Conservation (phyloP, 2,329 filamentous ascomycete genomes). For the Biscogniauxia sp. region DNA sequence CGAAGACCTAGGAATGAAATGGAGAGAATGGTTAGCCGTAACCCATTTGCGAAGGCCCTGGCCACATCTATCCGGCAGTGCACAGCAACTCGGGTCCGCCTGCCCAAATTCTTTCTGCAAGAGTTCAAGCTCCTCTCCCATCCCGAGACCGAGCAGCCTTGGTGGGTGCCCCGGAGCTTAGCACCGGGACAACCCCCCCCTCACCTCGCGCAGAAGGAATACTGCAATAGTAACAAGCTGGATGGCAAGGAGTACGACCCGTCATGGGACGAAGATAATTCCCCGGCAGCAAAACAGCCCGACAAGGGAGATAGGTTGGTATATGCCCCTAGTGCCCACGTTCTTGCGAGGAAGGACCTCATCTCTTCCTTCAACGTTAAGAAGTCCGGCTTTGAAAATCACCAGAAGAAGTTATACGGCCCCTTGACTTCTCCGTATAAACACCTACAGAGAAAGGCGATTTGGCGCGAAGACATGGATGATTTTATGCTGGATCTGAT, state of each 20-base stretch:
- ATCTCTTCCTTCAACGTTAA: constrained; percentile 23
- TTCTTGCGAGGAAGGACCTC: constrained; percentile 34
- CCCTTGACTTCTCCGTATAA: constrained; percentile 14
- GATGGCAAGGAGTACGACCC: constrained; percentile 13
- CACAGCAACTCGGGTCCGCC: constrained; percentile 40
- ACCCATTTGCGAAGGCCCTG: constrained; percentile 52
- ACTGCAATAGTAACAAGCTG: constrained; percentile 11
- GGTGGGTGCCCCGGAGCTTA: constrained; percentile 53
- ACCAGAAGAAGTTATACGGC: constrained; percentile 11
- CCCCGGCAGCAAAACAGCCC: constrained; percentile 6
- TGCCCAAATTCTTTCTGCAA: constrained; percentile 66
- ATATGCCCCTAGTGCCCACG: constrained; percentile 29
- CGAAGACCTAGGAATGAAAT: constrained; percentile 32
- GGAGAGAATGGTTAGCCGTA: constrained; percentile 43
- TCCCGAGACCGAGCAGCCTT: constrained; percentile 50
- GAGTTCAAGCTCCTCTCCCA: constrained; percentile 56
- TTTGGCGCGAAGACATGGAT: constrained; percentile 57
- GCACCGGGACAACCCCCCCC: constrained; percentile 22
- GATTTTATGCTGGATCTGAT: constrained; percentile 49
- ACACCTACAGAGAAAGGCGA: constrained; percentile 15
- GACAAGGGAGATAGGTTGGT: constrained; percentile 3
- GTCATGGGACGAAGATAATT: constrained; percentile 6
- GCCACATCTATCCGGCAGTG: constrained; percentile 60
- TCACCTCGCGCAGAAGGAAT: constrained; percentile 1
- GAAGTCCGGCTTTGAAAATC: constrained; percentile 9